A percentile compares a stretch with the other conserved stretches of the same genome.
Evolutionary conservation across 1,284 basidiomycete genomes (phyloP).

Genomic region (Pterulicium gracile): DNA sequence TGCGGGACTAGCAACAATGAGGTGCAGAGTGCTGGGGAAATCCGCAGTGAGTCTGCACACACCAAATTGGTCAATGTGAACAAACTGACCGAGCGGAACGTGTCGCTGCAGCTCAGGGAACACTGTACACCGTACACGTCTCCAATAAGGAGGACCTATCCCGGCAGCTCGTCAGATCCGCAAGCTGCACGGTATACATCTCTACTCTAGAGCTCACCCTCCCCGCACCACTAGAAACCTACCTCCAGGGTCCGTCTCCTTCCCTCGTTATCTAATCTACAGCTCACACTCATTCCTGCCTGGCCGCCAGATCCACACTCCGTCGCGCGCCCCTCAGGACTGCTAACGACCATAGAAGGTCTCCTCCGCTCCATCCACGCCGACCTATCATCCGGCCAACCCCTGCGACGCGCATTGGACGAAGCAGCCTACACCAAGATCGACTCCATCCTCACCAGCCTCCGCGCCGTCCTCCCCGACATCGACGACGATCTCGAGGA

Average conservation of each 20-base stretch:
- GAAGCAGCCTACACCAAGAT: constrained; percentile 74
- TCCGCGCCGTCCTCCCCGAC: constrained; percentile 65
- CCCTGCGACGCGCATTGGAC: constrained; percentile 77
- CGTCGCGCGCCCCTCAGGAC: constrained; percentile 35
- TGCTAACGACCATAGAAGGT: constrained; percentile 94
- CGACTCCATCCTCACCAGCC: constrained; percentile 57
- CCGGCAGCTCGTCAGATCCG: constrained; percentile 90
- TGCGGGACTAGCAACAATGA: constrained; percentile 92
- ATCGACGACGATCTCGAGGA: constrained; percentile 46
- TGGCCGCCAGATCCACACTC: neutral
- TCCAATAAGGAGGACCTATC: constrained; percentile 74
- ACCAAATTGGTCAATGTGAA: no score
- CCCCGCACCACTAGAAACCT: constrained; percentile 36
- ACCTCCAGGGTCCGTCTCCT: neutral
- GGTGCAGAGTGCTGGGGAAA: constrained; percentile 84
- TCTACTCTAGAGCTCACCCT: constrained; percentile 91
- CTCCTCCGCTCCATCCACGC: constrained; percentile 77
- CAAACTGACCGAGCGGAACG: no score
- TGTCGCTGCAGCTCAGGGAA: constrained; percentile 43
- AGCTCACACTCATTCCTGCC: neutral
- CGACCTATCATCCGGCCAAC: constrained; percentile 82
- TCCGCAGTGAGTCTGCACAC: constrained; percentile 57
- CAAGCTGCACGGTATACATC: constrained; percentile 72
- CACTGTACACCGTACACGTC: constrained; percentile 75
- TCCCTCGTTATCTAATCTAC: neutral